Conservation (phyloP, 2,329 filamentous ascomycete genomes). For the Ceratocystis variospora region DNA sequence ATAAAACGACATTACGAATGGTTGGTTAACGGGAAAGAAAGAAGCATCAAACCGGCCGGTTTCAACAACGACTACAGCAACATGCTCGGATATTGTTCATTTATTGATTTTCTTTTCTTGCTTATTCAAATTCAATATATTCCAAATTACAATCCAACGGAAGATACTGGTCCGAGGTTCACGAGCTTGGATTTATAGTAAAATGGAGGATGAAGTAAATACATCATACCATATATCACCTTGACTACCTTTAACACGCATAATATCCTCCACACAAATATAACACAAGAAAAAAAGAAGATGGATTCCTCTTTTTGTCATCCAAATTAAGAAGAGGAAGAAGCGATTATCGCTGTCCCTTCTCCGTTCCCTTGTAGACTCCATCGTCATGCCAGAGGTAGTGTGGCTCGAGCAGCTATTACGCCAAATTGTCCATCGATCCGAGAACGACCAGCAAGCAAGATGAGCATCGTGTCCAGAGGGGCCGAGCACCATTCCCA, state of each 20-base stretch:
- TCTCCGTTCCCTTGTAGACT: background rate
- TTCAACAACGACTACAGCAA: conserved; percentile 38
- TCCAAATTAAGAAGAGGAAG: background rate
- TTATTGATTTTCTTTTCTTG: conserved; percentile 9
- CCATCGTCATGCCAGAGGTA: background rate
- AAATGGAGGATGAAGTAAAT: background rate
- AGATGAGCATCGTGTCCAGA: background rate
- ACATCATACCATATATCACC: background rate
- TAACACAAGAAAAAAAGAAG: background rate
- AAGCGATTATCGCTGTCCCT: no score
- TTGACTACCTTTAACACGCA: background rate
- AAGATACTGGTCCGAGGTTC: background rate
- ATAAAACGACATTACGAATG: conserved; percentile 14
- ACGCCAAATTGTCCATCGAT: background rate
- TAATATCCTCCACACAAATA: background rate
- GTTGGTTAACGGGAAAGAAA: conserved; percentile 13
- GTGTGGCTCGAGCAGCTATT: background rate
- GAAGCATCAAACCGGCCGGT: conserved; percentile 32
- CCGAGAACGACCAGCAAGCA: background rate
- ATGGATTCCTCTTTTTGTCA: background rate
- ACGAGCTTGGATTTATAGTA: background rate
- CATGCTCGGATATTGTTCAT: conserved; percentile 8
- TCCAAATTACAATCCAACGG: background rate
- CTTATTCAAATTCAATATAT: background rate
- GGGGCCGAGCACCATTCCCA: background rate